Conservation (phyloP, 2,329 filamentous ascomycete genomes). For the Aspergillus sp. region DNA sequence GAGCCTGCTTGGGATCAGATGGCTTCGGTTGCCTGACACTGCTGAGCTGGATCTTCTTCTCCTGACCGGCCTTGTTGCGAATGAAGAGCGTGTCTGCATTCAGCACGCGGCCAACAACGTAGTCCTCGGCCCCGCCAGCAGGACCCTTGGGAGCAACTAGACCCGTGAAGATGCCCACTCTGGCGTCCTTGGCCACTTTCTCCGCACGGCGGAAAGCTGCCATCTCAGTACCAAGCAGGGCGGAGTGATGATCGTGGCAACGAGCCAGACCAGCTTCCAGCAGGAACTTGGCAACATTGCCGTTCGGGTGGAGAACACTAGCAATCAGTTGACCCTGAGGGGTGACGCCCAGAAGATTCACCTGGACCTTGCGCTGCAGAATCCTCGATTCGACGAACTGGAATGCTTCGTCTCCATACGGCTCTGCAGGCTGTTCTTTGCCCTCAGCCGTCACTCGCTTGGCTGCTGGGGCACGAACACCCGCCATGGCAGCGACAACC, state of each 20-base stretch:
- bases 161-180: slow-evolving; percentile 78
- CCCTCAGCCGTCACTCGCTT: slow-evolving; percentile 81
- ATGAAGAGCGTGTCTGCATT: slow-evolving; percentile 88
- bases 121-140: slow-evolving; percentile 69
- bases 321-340: slow-evolving; percentile 92
- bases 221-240: slow-evolving; percentile 88
- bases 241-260: slow-evolving; percentile 95
- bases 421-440: slow-evolving; percentile 80
- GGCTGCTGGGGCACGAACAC: slow-evolving; percentile 85
- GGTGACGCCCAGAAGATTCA: slow-evolving; percentile 81
- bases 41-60: slow-evolving; percentile 90
- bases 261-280: slow-evolving; percentile 86
- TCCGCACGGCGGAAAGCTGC: slow-evolving; percentile 80
- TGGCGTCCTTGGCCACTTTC: slow-evolving; percentile 75
- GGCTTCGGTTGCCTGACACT: slow-evolving; percentile 92
- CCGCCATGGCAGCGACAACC: slow-evolving; percentile 84
- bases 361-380: slow-evolving; percentile 80
- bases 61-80: slow-evolving; percentile 77
- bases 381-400: slow-evolving; percentile 83
- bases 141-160: slow-evolving; percentile 68
- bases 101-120: slow-evolving; percentile 79
- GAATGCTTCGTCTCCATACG: slow-evolving; percentile 85
- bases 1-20: slow-evolving; percentile 80
- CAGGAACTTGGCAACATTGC: slow-evolving; percentile 89
- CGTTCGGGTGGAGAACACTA: slow-evolving; percentile 80